Conservation (phyloP, 2,329 filamentous ascomycete species). For the Xylariaceae sp. region DNA sequence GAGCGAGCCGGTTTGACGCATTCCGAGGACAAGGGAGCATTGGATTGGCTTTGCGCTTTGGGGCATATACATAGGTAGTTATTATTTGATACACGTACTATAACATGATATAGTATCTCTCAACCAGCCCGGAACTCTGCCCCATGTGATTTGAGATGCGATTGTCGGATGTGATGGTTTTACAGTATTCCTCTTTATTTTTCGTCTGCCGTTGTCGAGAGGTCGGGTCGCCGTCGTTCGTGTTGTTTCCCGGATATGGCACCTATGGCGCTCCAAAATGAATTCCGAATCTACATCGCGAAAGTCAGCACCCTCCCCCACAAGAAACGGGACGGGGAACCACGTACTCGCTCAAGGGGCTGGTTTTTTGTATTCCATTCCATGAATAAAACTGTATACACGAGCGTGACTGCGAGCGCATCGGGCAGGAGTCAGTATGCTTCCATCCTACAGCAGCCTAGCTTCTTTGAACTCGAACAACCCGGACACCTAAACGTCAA, state of each 20-base stretch:
- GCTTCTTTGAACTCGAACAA: neutral
- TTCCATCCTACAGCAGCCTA: neutral
- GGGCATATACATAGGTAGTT: conserved; percentile 7
- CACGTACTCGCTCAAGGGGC: conserved; percentile 49
- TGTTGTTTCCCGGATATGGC: conserved; percentile 27
- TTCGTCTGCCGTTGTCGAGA: conserved; percentile 13
- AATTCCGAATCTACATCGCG: conserved; percentile 36
- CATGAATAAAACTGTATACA: conserved; percentile 59
- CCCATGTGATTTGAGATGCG: conserved; percentile 27
- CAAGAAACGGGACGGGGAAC: neutral
- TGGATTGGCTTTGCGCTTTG: conserved; percentile 9
- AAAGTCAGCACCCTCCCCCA: conserved; percentile 4
- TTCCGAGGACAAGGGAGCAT: conserved; percentile 14
- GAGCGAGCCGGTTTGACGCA: conserved; percentile 5
- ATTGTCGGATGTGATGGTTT: conserved; percentile 11
- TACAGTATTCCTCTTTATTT: conserved; percentile 16
- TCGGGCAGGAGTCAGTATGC: conserved; percentile 4
- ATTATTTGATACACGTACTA: conserved; percentile 17
- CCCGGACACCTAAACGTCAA: neutral
- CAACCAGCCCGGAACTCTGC: conserved; percentile 30
- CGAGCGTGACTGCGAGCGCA: conserved; percentile 42
- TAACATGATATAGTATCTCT: conserved; percentile 23
- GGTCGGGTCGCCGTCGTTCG: conserved; percentile 23
- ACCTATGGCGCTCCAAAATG: conserved; percentile 38
- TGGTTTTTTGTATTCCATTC: conserved; percentile 48